Evolutionary conservation across 2,329 filamentous ascomycete genomes (phyloP).

Genomic region (Biscogniauxia mediterranea): DNA sequence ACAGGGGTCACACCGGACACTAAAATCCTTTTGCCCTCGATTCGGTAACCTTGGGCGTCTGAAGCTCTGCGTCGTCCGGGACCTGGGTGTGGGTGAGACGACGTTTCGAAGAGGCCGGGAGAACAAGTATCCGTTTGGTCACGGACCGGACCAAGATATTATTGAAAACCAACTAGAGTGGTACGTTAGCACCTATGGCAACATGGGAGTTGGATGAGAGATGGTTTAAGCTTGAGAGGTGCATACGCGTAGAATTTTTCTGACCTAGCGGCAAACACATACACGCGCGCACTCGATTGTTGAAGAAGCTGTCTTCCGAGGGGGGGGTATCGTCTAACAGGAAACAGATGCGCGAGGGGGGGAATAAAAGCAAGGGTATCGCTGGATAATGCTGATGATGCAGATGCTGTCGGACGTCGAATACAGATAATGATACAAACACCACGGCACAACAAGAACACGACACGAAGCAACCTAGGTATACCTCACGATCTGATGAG

Average conservation of each 20-base stretch:
- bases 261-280: background rate
- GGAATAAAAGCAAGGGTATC: slow-evolving; percentile 3
- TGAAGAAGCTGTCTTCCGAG: background rate
- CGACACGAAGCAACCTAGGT: too few species aligned
- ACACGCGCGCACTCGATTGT: background rate
- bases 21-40: background rate
- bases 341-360: background rate
- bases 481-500: background rate
- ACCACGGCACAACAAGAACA: background rate
- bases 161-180: background rate
- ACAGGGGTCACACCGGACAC: background rate
- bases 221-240: background rate
- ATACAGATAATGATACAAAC: slow-evolving; percentile 1
- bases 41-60: background rate
- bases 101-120: background rate
- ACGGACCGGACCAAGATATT: background rate
- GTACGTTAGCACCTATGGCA: background rate
- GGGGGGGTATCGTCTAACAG: background rate
- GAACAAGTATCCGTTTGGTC: background rate
- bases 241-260: background rate
- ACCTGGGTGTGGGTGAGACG: background rate
- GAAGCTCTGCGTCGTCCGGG: background rate
- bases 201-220: background rate
- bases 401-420: background rate
- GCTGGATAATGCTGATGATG: background rate